A percentile compares a stretch with the other conserved stretches of the same genome.
These are phyloP conservation scores for Hypoxylon fragiforme DNA, from an alignment of 495 filamentous ascomycete genomes.

Conservation along the genomic window DNA sequence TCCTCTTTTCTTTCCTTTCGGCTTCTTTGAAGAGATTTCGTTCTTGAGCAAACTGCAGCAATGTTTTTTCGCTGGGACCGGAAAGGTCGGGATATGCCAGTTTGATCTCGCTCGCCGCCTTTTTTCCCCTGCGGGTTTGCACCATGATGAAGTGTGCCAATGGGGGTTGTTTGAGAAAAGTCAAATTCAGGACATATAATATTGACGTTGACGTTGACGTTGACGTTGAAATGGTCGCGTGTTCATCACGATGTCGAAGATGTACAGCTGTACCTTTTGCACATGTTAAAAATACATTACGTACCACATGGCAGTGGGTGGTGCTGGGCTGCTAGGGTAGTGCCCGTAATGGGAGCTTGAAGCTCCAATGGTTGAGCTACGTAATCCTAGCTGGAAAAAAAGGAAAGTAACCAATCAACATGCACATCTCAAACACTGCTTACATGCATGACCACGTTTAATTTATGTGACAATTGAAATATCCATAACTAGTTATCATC, in stretches of 20 bases:
- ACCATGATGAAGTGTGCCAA: slow-evolving; percentile 39
- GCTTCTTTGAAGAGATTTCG: slow-evolving; percentile 53
- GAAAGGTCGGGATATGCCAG: slow-evolving; percentile 63
- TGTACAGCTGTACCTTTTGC: not conserved
- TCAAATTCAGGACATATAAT: too few species aligned
- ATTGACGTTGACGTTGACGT: too few species aligned
- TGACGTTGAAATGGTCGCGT: not conserved
- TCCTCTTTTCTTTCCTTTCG: slow-evolving; percentile 36
- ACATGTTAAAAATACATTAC: too few species aligned
- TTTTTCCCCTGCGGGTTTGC: slow-evolving; percentile 51
- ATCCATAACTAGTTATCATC: slow-evolving; percentile 8
- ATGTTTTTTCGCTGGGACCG: slow-evolving; percentile 58
- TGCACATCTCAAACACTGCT: not conserved
- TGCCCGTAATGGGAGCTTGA: not conserved
- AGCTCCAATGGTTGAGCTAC: not conserved
- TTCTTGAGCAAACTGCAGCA: slow-evolving; percentile 66
- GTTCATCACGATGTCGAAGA: not conserved
- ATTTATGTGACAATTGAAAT: slow-evolving; percentile 19
- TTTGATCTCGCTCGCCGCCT: slow-evolving; percentile 54
- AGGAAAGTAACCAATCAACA: slow-evolving; percentile 6
- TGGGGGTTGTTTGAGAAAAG: too few species aligned
- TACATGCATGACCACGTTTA: slow-evolving; percentile 10
- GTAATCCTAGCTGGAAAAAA: too few species aligned
- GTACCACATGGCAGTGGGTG: not conserved
- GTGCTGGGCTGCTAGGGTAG: not conserved